Conservation (phyloP, 805 yeast genomes). For the Candida insectalens region DNA sequence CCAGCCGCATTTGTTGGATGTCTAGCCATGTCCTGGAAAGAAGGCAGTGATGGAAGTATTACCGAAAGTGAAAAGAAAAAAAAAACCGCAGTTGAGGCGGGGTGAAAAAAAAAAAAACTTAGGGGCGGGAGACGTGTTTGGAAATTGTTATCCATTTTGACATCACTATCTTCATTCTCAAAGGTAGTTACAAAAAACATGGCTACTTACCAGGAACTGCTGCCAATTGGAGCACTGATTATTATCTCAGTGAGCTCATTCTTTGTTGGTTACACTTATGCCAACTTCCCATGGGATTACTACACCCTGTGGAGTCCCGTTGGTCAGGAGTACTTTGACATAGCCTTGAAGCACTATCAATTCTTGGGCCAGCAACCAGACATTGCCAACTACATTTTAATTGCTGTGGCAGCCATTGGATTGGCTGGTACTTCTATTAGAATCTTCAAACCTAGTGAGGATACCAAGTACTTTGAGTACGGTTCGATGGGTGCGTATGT, state of each 20-base stretch:
- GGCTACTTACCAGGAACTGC: slow-evolving; percentile 23
- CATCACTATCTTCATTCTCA: no score
- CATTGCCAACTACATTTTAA: slow-evolving; percentile 51
- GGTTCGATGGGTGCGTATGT: slow-evolving; percentile 71
- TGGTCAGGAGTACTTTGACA: slow-evolving; percentile 43
- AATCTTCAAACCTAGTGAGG: slow-evolving; percentile 80
- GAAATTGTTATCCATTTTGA: no score
- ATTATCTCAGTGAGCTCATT: slow-evolving; percentile 47
- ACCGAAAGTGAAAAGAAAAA: no score
- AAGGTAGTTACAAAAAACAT: slow-evolving; percentile 3
- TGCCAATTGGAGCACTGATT: slow-evolving; percentile 22
- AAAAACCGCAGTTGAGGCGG: no score
- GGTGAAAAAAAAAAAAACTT: no score
- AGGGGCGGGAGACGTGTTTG: no score
- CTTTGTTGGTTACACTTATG: slow-evolving; percentile 67
- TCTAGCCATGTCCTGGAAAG: no score
- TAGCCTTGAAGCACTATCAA: slow-evolving; percentile 65
- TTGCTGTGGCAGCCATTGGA: slow-evolving; percentile 53
- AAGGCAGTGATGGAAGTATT: no score
- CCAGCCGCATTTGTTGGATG: no score
- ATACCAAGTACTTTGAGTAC: slow-evolving; percentile 82
- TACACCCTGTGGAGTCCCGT: slow-evolving; percentile 57
- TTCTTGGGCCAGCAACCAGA: slow-evolving; percentile 61
- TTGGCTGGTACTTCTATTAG: slow-evolving; percentile 65
- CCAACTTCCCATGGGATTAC: slow-evolving; percentile 77